Evolutionary conservation across 352 stramenopile species (phyloP).

Genomic region (Plasmopara muralis): DNA sequence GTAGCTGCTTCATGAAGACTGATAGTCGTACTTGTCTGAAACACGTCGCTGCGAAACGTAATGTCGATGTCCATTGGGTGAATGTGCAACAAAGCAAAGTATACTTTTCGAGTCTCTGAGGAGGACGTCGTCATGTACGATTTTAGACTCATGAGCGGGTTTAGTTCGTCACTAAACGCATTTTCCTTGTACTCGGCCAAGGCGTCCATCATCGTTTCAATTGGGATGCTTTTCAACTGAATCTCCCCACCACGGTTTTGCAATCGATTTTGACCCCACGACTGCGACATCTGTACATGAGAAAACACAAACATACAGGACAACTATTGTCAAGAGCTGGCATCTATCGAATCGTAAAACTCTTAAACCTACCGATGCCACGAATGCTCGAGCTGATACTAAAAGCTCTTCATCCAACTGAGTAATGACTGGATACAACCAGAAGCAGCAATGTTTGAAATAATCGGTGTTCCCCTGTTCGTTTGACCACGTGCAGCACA

Average conservation of each 20-base stretch:
- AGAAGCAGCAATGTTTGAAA: constrained; percentile 86
- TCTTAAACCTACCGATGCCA: constrained; percentile 49
- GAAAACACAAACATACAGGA: constrained; percentile 8
- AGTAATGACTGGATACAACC: constrained; percentile 77
- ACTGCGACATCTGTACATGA: constrained; percentile 46
- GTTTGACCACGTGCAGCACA: constrained; percentile 86
- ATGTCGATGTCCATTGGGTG: constrained; percentile 86
- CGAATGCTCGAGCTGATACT: constrained; percentile 64
- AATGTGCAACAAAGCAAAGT: constrained; percentile 84
- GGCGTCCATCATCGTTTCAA: constrained; percentile 74
- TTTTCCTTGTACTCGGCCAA: constrained; percentile 73
- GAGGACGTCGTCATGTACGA: constrained; percentile 59
- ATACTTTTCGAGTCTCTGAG: constrained; percentile 75
- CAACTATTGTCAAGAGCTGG: constrained; percentile 7
- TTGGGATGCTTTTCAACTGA: constrained; percentile 73
- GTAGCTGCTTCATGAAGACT: constrained; percentile 49
- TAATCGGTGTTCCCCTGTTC: constrained; percentile 86
- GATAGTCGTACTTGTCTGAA: constrained; percentile 59
- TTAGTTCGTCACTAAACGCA: constrained; percentile 66
- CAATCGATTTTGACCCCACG: constrained; percentile 53
- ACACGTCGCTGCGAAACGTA: constrained; percentile 83
- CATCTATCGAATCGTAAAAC: background rate
- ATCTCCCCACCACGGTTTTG: constrained; percentile 74
- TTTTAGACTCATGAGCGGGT: constrained; percentile 68
- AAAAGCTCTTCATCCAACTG: constrained; percentile 84